Percentiles rank a stretch among this genome's conserved stretches.
phyloP scores from a whole-genome alignment of 106 monocot species.

The Acorus calamus region DNA sequence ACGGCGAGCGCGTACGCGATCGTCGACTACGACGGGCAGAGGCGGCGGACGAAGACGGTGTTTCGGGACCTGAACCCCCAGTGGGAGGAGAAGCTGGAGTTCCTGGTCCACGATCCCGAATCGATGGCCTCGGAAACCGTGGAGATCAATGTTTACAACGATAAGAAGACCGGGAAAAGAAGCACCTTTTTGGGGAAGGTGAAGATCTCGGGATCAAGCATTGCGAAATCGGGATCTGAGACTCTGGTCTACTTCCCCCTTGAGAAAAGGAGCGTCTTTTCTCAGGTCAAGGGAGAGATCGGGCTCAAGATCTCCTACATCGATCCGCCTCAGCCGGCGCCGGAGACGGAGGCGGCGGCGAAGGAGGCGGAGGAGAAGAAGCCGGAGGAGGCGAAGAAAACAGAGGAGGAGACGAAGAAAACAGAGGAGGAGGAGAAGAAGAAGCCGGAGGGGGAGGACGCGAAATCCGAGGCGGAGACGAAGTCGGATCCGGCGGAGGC shows the following conservation, averaged over 20 bases:
- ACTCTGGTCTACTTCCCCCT: constrained; percentile 68
- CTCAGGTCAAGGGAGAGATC: constrained; percentile 89
- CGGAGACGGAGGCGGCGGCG: not conserved
- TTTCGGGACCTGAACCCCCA: constrained; percentile 70
- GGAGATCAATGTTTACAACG: constrained; percentile 86
- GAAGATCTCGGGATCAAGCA: constrained; percentile 55
- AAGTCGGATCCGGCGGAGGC: constrained; percentile 9
- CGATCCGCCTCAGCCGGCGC: constrained; percentile 32
- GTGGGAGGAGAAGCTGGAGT: constrained; percentile 91
- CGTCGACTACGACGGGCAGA: constrained; percentile 89
- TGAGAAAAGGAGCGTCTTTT: constrained; percentile 94
- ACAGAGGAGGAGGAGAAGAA: constrained; percentile 18
- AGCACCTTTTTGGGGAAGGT: constrained; percentile 74
- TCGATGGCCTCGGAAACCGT: constrained; percentile 51
- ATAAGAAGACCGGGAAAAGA: constrained; percentile 48
- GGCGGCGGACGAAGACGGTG: constrained; percentile 69
- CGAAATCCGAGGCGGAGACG: not conserved
- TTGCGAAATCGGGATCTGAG: constrained; percentile 44
- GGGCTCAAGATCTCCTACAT: constrained; percentile 57
- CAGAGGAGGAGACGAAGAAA: too few relatives aligned
- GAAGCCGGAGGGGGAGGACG: constrained; percentile 2
- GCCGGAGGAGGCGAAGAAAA: not conserved
- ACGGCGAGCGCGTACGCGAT: constrained; percentile 80
- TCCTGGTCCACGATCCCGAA: constrained; percentile 63
- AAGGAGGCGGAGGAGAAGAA: constrained; percentile 2